phyloP scores from a whole-genome alignment of 805 yeast genomes.

The Candida nitratophila region DNA sequence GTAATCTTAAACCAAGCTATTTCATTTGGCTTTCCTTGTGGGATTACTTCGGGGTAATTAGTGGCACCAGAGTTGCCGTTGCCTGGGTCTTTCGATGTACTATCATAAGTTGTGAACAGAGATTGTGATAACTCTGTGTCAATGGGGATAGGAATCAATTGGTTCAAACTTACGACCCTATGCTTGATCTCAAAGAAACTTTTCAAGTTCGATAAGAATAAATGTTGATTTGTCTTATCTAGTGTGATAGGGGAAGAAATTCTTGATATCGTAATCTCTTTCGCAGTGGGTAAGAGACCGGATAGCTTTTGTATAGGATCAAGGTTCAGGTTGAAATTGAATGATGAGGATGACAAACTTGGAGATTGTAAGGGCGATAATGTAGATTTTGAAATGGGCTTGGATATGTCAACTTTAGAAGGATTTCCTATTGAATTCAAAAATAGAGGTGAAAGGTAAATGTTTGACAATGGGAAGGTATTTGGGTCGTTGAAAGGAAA shows the following conservation, averaged over 20 bases:
- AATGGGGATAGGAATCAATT: constrained; percentile 68
- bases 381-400: constrained; percentile 4
- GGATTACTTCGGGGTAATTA: constrained; percentile 32
- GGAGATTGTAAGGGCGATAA: too few relatives aligned
- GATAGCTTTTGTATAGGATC: constrained; percentile 10
- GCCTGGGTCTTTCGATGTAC: constrained; percentile 9
- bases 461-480: constrained; percentile 26
- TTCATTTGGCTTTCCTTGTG: constrained; percentile 57
- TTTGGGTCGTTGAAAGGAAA: constrained; percentile 64
- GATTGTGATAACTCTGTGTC: constrained; percentile 63
- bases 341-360: too few relatives aligned
- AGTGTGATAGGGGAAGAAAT: constrained; percentile 64
- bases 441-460: constrained; percentile 61
- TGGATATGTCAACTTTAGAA: constrained; percentile 3
- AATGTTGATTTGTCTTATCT: constrained; percentile 53
- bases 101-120: constrained; percentile 32
- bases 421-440: constrained; percentile 40
- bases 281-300: constrained; percentile 40
- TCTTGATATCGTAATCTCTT: constrained; percentile 57
- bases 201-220: constrained; percentile 55
- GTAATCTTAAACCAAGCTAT: constrained; percentile 82
- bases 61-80: constrained; percentile 2
- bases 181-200: constrained; percentile 48
- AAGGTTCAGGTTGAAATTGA: background rate
- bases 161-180: constrained; percentile 58